Conservation (phyloP, 306 rosid genomes). For the Myrica gale region DNA sequence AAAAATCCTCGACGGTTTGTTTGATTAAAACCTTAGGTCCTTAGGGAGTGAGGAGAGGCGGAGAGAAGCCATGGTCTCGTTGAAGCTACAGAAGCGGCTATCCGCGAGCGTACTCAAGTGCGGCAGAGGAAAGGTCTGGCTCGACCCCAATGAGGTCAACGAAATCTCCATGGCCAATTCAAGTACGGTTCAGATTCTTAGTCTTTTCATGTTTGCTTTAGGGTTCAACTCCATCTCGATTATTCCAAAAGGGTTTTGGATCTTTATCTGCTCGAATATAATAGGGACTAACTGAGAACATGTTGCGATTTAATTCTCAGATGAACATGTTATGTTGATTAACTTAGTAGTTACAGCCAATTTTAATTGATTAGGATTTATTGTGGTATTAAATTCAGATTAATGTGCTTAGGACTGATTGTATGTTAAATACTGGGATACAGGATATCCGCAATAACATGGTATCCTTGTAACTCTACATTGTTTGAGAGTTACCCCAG, state of each 20-base stretch:
- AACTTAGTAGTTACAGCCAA: too few relatives aligned
- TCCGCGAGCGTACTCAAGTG: slow-evolving; percentile 64
- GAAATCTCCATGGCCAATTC: slow-evolving; percentile 71
- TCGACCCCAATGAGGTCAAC: slow-evolving; percentile 60
- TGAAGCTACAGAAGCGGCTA: slow-evolving; percentile 67
- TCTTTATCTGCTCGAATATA: background rate
- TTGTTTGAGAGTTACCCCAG: background rate
- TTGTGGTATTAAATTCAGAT: too few relatives aligned
- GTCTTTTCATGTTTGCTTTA: background rate
- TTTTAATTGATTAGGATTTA: too few relatives aligned
- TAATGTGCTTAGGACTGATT: background rate
- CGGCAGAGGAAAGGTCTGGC: slow-evolving; percentile 66
- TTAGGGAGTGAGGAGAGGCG: background rate
- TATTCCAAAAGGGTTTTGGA: background rate
- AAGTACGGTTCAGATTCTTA: slow-evolving; percentile 25
- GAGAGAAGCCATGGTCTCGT: slow-evolving; percentile 48
- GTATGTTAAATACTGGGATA: background rate
- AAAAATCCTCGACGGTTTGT: too few relatives aligned
- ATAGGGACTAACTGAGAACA: background rate
- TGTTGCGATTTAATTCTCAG: background rate
- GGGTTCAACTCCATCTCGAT: background rate
- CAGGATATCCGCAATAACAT: background rate
- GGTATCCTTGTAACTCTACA: background rate
- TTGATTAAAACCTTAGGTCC: too few relatives aligned
- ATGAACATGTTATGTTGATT: background rate